A percentile compares a stretch with the other conserved stretches of the same genome.
Conservation (phyloP, 2,329 filamentous ascomycete genomes). For the Neopestalotiopsis clavispora region DNA sequence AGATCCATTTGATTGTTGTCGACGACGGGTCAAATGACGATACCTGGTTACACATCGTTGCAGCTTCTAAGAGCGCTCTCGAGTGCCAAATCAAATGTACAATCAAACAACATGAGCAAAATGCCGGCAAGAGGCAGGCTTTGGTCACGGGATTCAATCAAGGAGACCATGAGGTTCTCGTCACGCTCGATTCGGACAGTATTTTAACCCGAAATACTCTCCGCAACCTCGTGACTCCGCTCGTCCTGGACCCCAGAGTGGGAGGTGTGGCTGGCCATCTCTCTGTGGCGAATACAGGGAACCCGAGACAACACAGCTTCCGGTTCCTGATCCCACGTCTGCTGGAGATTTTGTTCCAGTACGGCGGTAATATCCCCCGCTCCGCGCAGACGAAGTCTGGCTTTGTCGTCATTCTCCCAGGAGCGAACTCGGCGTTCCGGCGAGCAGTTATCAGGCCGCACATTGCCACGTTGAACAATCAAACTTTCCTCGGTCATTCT, state of each 20-base stretch:
- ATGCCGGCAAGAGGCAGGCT: constrained; percentile 11
- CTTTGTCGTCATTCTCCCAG: constrained; percentile 15
- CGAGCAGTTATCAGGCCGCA: not conserved
- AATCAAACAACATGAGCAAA: not conserved
- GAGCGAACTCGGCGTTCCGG: constrained; percentile 11
- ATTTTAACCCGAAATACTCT: not conserved
- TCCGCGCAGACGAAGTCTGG: constrained; percentile 11
- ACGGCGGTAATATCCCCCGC: constrained; percentile 12
- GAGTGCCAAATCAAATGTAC: constrained; percentile 1
- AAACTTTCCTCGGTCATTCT: constrained; percentile 9
- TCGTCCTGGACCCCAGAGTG: constrained; percentile 2
- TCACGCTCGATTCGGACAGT: constrained; percentile 14
- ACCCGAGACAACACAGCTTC: not conserved
- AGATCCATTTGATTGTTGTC: constrained; percentile 9
- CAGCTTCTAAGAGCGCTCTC: not conserved
- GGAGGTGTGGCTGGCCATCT: constrained; percentile 16
- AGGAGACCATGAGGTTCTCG: constrained; percentile 7
- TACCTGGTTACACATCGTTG: constrained; percentile 6
- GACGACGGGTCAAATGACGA: constrained; percentile 16
- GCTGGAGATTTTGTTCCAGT: constrained; percentile 12
- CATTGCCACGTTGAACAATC: constrained; percentile 1
- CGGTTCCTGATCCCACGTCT: constrained; percentile 7
- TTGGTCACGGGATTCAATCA: constrained; percentile 9
- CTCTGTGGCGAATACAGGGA: constrained; percentile 1
- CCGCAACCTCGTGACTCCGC: constrained; percentile 11